A percentile compares a stretch with the other conserved stretches of the same genome.
These are phyloP conservation scores for Nematocida sp. DNA, from an alignment of 371 early-diverging fungal species.

Conservation along the genomic window DNA sequence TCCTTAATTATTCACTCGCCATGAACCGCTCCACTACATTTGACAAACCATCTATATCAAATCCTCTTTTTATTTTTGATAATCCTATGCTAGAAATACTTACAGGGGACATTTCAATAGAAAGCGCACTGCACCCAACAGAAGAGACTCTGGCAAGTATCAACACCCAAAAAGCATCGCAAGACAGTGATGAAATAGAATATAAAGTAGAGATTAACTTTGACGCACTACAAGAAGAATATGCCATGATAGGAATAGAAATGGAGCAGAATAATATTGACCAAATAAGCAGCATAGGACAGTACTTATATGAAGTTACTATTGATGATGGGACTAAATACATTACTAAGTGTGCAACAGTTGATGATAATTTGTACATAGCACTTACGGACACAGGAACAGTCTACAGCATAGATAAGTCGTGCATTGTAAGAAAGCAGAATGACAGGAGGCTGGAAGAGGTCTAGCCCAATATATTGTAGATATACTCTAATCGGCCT, in stretches of 20 bases:
- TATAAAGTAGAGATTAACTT: constrained; percentile 11
- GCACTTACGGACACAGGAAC: background rate
- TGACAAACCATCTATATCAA: constrained; percentile 1
- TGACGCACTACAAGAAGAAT: background rate
- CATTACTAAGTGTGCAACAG: constrained; percentile 20
- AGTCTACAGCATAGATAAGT: constrained; percentile 17
- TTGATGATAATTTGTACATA: constrained; percentile 17
- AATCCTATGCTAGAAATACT: constrained; percentile 8
- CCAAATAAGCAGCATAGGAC: background rate
- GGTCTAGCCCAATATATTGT: background rate
- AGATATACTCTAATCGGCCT: background rate
- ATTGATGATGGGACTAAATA: background rate
- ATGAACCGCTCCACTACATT: background rate
- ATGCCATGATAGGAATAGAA: constrained; percentile 22
- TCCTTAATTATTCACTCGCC: background rate
- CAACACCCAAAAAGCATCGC: background rate
- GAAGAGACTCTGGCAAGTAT: background rate
- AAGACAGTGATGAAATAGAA: constrained; percentile 6
- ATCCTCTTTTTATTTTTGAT: constrained; percentile 4
- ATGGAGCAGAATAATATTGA: constrained; percentile 5
- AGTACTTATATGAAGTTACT: constrained; percentile 10
- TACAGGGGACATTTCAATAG: background rate
- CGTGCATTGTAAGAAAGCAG: constrained; percentile 25
- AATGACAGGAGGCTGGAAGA: constrained; percentile 20
- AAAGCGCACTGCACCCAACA: constrained; percentile 4